phyloP scores from a whole-genome alignment of 768 basidiomycete genomes.

The Podaxis sp. region DNA sequence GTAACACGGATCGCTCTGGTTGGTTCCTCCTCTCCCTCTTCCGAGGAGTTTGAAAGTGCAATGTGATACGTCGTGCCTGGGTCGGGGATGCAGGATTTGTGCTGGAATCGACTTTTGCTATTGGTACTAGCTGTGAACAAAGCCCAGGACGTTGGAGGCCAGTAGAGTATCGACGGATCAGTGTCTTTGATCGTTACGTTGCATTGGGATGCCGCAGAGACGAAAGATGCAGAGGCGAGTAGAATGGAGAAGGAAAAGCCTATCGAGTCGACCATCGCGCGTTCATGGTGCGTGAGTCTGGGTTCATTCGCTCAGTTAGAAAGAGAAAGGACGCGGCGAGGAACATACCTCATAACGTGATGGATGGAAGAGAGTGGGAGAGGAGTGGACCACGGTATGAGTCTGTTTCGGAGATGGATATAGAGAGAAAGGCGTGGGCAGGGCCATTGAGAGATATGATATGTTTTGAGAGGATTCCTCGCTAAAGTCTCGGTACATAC shows the following conservation, averaged over 20 bases:
- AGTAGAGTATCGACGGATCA: slow-evolving; percentile 37
- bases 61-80: neutral
- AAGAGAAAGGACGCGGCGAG: neutral
- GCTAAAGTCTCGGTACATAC: slow-evolving; percentile 9
- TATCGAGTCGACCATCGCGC: neutral
- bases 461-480: neutral
- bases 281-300: neutral
- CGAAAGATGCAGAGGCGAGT: neutral
- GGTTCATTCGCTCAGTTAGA: neutral
- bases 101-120: neutral
- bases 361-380: neutral
- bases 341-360: neutral
- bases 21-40: neutral
- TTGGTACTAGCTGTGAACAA: slow-evolving; percentile 20
- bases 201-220: neutral
- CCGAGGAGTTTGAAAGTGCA: neutral
- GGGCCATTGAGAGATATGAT: neutral
- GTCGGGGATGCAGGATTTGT: neutral
- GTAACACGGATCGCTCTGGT: neutral
- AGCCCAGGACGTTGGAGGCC: slow-evolving; percentile 36
- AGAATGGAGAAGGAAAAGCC: neutral
- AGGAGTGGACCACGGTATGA: neutral
- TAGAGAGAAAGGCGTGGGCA: neutral
- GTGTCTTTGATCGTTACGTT: slow-evolving; percentile 41
- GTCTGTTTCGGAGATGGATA: neutral